A percentile compares a stretch with the other conserved stretches of the same genome.
These are phyloP conservation scores for Colletotrichum camelliae DNA, from an alignment of 2,329 filamentous ascomycete genomes.

Conservation along the genomic window DNA sequence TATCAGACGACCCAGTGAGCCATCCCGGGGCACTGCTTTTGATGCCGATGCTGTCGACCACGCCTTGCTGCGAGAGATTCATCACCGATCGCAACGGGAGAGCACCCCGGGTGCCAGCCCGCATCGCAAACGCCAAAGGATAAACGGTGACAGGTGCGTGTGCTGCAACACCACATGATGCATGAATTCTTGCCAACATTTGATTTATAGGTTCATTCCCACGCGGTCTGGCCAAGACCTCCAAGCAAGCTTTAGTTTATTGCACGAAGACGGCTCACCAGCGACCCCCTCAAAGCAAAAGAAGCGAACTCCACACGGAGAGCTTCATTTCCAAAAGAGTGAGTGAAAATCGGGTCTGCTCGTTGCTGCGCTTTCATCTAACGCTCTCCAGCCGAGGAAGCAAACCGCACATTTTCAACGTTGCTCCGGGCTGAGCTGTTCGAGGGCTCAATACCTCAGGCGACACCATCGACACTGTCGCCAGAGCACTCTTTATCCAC, in stretches of 20 bases:
- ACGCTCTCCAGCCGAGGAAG: slow-evolving; percentile 75
- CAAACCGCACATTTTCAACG: slow-evolving; percentile 89
- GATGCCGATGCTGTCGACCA: slow-evolving; percentile 57
- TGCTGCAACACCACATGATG: background rate
- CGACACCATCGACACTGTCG: slow-evolving; percentile 67
- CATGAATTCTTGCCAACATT: background rate
- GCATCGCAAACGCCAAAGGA: slow-evolving; percentile 63
- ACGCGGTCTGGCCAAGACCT: slow-evolving; percentile 92
- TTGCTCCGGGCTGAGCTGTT: slow-evolving; percentile 92
- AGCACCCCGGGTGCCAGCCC: slow-evolving; percentile 60
- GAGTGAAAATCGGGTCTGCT: slow-evolving; percentile 35
- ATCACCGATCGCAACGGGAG: slow-evolving; percentile 54
- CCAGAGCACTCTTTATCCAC: slow-evolving; percentile 59
- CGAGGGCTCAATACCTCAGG: slow-evolving; percentile 85
- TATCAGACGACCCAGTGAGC: slow-evolving; percentile 39
- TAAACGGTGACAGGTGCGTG: slow-evolving; percentile 66
- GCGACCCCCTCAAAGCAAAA: slow-evolving; percentile 87
- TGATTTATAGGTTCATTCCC: slow-evolving; percentile 80
- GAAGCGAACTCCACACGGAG: slow-evolving; percentile 84
- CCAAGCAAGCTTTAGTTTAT: slow-evolving; percentile 87
- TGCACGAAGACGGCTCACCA: slow-evolving; percentile 92
- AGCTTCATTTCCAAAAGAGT: slow-evolving; percentile 95
- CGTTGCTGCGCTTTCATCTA: background rate
- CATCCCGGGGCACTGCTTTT: slow-evolving; percentile 40
- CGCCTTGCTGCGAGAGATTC: slow-evolving; percentile 57